Percentiles rank a stretch among this genome's conserved stretches.
Evolutionary conservation across 2,329 filamentous ascomycete genomes (phyloP).

Genomic region (Myriosclerotinia scirpicola): DNA sequence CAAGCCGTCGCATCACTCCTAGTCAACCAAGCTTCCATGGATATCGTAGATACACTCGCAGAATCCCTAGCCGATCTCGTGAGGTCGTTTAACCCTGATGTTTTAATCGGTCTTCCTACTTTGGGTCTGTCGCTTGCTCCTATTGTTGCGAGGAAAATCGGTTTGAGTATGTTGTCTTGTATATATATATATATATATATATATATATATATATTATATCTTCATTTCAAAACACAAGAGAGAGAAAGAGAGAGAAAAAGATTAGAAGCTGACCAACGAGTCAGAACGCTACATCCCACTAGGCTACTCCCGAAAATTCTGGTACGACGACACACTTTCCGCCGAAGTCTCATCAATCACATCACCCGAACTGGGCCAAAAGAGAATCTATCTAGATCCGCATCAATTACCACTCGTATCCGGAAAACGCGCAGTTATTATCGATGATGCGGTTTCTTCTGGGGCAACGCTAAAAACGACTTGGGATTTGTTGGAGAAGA

Average conservation of each 20-base stretch:
- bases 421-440: constrained; percentile 31
- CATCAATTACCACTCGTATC: constrained; percentile 31
- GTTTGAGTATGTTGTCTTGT: constrained; percentile 27
- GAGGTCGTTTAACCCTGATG: constrained; percentile 27
- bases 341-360: constrained; percentile 36
- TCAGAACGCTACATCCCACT: constrained; percentile 35
- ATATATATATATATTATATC: background rate
- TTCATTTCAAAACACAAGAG: background rate
- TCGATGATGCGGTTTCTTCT: constrained; percentile 38
- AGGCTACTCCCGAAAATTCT: constrained; percentile 39
- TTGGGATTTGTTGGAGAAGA: constrained; percentile 37
- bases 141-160: constrained; percentile 32
- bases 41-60: constrained; percentile 29
- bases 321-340: constrained; percentile 35
- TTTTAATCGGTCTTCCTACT: constrained; percentile 37
- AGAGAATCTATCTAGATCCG: constrained; percentile 36
- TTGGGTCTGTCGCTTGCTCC: constrained; percentile 34
- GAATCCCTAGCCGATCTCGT: constrained; percentile 28
- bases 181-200: too few species aligned
- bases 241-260: too few species aligned
- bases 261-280: background rate
- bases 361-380: constrained; percentile 29
- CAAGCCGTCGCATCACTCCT: constrained; percentile 37
- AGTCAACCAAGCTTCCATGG: constrained; percentile 34
- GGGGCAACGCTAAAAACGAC: constrained; percentile 35